Evolutionary conservation across 306 rosid species (phyloP).

Genomic region (Luffa aegyptiaca): DNA sequence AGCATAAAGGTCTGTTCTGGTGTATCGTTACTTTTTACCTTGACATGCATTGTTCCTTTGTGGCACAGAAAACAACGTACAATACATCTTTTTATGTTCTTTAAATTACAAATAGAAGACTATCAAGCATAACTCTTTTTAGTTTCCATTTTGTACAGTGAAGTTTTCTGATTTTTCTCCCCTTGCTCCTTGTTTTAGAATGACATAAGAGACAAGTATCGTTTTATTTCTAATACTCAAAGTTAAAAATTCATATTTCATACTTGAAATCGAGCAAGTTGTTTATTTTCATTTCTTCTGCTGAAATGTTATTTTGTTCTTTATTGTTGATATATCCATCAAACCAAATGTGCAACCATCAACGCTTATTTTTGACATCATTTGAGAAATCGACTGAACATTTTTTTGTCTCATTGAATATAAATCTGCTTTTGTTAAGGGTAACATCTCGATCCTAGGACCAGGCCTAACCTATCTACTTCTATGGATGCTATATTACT

Average conservation of each 20-base stretch:
- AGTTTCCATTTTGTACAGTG: background rate
- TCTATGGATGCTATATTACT: background rate
- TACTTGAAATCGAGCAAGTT: background rate
- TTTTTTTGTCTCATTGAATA: background rate
- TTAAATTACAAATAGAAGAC: background rate
- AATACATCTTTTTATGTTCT: background rate
- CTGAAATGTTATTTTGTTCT: background rate
- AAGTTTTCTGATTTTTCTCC: background rate
- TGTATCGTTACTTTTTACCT: background rate
- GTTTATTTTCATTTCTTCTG: background rate
- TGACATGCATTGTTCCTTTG: background rate
- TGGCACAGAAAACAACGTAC: background rate
- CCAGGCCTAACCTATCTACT: background rate
- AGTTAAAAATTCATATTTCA: background rate
- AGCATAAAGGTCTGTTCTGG: conserved; percentile 57
- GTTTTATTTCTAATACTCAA: background rate
- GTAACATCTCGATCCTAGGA: background rate
- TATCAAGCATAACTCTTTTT: background rate
- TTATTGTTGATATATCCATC: background rate
- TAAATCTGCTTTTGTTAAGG: background rate
- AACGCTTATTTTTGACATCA: background rate
- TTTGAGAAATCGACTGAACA: background rate
- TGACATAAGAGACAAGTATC: background rate
- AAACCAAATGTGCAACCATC: background rate
- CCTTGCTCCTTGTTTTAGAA: background rate